Base-by-base conservation (phyloP, 176 grass and related monocot species). In the Triticum turgidum region DNA sequence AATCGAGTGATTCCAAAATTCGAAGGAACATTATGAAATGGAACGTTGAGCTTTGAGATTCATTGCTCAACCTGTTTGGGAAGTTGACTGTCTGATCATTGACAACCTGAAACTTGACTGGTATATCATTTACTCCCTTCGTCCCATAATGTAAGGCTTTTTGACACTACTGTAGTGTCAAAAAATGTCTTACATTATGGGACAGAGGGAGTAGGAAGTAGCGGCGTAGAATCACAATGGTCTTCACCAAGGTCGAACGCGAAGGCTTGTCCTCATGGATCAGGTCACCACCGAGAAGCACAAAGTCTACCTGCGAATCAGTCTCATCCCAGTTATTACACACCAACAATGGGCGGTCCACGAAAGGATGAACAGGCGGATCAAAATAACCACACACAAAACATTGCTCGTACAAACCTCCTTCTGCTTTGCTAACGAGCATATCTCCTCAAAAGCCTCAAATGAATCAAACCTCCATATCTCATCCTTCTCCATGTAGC, bases 401-500 rank as follows among this genome's bases (percentile, higher is more conserved):
- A 61, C 47, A 87, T 30, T 42, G 77, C 22, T 73, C 56, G 15
- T 84, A 73, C 64, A 11, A 73, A 95, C 95, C 95, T 97, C 83
- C 33, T 94, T 94, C 82, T 97, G 87, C 70, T 93, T 87, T 1
- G 87, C 92, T 44, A 97, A 88, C 20, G 92, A 88, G 44, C 95
- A 97, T 78, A 97, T 94, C 76, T 97, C 89, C 83, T 97, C 89
- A 70, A 97, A 97, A 27, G 95, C 92, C 75, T 90, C 90, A 76
- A 97, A 97, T 2, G 92, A 97, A 77, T 97, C 95, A 12, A 94
- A 93, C 61, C 95, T 91, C 20, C 89, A 86, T 83, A 94, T 89
- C 92, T 97, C 25, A 25, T 25, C 92, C 90, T 94, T 97, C 76
- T 94, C 90, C 92, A 97, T 94, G 64, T 97, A 97, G 41, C 95